Percentiles rank a stretch among this genome's conserved stretches.
Conservation (phyloP, 179 eudicot genomes). For the Nepenthes alata region DNA sequence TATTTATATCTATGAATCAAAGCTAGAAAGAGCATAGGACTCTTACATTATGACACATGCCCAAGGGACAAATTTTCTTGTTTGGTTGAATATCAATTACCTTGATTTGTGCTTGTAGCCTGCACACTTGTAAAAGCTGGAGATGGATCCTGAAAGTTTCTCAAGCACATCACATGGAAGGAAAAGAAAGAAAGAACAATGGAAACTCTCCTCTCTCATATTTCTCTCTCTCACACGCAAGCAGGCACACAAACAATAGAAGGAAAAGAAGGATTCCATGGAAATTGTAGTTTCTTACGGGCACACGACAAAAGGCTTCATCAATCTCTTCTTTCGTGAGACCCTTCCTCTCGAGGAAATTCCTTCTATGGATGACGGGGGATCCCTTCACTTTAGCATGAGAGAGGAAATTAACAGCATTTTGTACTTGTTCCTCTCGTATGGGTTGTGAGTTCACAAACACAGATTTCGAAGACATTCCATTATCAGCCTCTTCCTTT, state of each 20-base stretch:
- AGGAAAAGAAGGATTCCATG: not conserved
- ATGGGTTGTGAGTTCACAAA: constrained; percentile 76
- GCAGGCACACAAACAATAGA: not conserved
- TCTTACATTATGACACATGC: too few relatives aligned
- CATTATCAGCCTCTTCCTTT: constrained; percentile 29
- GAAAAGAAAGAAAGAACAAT: constrained; percentile 2
- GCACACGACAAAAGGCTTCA: constrained; percentile 96
- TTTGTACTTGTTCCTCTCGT: constrained; percentile 84
- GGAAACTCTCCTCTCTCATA: not conserved
- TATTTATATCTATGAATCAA: too few relatives aligned
- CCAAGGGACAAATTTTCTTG: not conserved
- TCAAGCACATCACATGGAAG: constrained; percentile 10
- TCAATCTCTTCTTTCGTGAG: constrained; percentile 97
- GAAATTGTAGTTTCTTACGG: constrained; percentile 40
- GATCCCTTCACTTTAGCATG: constrained; percentile 94
- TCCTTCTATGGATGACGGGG: constrained; percentile 71
- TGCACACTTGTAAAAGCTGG: constrained; percentile 42
- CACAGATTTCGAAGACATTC: constrained; percentile 41
- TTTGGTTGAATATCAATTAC: constrained; percentile 20
- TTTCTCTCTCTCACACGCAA: not conserved
- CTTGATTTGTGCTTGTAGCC: constrained; percentile 41
- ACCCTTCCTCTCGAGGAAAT: constrained; percentile 94
- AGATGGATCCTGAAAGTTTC: constrained; percentile 52
- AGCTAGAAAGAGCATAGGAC: too few relatives aligned
- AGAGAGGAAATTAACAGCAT: constrained; percentile 84